phyloP scores from a whole-genome alignment of 805 yeast species.

The Scheffersomyces stipitis region DNA sequence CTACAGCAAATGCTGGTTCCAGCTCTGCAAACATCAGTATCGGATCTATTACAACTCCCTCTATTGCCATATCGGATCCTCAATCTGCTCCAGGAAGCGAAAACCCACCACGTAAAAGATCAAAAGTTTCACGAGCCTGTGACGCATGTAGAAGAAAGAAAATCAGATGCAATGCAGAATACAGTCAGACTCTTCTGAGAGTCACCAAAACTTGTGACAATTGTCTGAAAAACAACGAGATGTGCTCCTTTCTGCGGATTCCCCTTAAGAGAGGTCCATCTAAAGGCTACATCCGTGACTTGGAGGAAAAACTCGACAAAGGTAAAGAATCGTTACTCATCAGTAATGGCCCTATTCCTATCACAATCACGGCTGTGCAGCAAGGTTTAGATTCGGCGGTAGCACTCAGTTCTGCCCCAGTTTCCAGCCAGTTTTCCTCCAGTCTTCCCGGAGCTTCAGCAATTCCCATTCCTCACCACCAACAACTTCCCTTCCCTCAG shows the following conservation, averaged over 20 bases:
- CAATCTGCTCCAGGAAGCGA: no score
- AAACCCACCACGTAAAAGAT: conserved; percentile 50
- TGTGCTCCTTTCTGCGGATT: conserved; percentile 65
- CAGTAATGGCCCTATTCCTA: not conserved
- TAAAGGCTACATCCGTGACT: conserved; percentile 60
- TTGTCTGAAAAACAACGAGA: conserved; percentile 59
- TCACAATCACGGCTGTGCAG: not conserved
- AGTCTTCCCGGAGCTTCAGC: not conserved
- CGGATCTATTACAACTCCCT: no score
- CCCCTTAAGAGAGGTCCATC: conserved; percentile 81
- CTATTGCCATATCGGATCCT: no score
- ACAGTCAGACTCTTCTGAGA: conserved; percentile 41
- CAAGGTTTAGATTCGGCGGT: no score
- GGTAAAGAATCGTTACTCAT: not conserved
- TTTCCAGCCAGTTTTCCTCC: not conserved
- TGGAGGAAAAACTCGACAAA: conserved; percentile 35
- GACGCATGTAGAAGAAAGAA: conserved; percentile 78
- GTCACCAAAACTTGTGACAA: conserved; percentile 59
- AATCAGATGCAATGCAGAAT: conserved; percentile 66
- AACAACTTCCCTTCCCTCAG: conserved; percentile 12
- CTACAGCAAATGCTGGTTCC: no score
- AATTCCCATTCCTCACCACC: conserved; percentile 3
- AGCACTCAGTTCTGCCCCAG: no score
- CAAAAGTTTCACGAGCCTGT: conserved; percentile 79
- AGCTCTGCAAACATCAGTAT: no score